A percentile compares a stretch with the other conserved stretches of the same genome.
Conservation (phyloP, 495 filamentous ascomycete genomes). For the Oidiodendron maius region DNA sequence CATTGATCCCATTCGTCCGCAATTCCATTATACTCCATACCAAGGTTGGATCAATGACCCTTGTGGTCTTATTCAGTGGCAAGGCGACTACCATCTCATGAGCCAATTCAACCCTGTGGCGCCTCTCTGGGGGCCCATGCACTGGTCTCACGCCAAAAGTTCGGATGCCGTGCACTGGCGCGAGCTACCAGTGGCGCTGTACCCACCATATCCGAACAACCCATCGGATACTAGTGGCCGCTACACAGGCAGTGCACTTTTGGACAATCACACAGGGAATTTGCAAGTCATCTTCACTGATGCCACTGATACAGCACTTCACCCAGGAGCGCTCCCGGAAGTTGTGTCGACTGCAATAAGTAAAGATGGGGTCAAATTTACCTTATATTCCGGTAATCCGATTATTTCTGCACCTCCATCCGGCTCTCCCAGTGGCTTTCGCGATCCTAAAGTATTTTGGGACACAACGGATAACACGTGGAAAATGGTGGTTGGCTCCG, state of each 20-base stretch:
- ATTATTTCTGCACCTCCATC: slow-evolving; percentile 17
- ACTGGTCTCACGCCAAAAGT: slow-evolving; percentile 39
- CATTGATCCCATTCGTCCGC: slow-evolving; percentile 12
- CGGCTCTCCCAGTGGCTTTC: slow-evolving; percentile 12
- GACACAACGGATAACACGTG: slow-evolving; percentile 12
- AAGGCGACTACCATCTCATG: slow-evolving; percentile 34
- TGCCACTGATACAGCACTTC: slow-evolving; percentile 1
- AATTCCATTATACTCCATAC: slow-evolving; percentile 19
- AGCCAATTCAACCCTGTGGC: slow-evolving; percentile 45
- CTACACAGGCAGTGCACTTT: slow-evolving; percentile 15
- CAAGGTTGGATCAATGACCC: slow-evolving; percentile 21
- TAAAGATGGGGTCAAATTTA: slow-evolving; percentile 14
- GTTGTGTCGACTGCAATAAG: slow-evolving; percentile 7
- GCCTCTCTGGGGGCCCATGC: slow-evolving; percentile 36
- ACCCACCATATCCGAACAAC: slow-evolving; percentile 11
- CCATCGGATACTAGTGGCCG: slow-evolving; percentile 23
- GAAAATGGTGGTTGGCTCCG: slow-evolving; percentile 19
- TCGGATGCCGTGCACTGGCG: slow-evolving; percentile 37
- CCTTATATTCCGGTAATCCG: slow-evolving; percentile 17
- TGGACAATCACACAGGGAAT: slow-evolving; percentile 7
- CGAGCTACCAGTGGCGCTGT: slow-evolving; percentile 30
- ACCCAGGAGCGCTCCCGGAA: slow-evolving; percentile 5
- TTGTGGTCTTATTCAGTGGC: slow-evolving; percentile 12
- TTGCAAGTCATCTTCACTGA: slow-evolving; percentile 16
- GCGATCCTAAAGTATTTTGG: slow-evolving; percentile 21